Conservation (phyloP, 768 basidiomycete species). For the Lyophyllum atratum region DNA sequence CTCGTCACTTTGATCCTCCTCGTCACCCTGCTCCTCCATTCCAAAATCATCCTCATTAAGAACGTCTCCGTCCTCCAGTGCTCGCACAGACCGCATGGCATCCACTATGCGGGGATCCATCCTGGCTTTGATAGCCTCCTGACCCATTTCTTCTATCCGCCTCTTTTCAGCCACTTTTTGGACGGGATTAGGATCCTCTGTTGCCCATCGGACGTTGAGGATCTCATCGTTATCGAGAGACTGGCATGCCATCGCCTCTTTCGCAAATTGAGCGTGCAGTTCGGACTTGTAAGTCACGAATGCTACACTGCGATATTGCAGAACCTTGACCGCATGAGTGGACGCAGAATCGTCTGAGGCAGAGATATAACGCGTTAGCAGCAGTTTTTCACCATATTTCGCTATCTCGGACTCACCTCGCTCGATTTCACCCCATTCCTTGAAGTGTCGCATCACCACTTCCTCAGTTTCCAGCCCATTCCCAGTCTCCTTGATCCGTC, state of each 20-base stretch:
- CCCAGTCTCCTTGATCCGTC: slow-evolving; percentile 90
- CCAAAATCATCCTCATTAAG: slow-evolving; percentile 41
- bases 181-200: slow-evolving; percentile 95
- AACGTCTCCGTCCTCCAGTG: slow-evolving; percentile 80
- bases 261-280: slow-evolving; percentile 89
- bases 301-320: slow-evolving; percentile 93
- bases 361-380: background rate
- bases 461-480: slow-evolving; percentile 90
- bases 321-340: slow-evolving; percentile 68
- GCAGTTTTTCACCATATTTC: background rate
- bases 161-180: slow-evolving; percentile 85
- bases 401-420: slow-evolving; percentile 59
- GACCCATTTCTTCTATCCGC: slow-evolving; percentile 81
- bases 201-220: slow-evolving; percentile 98
- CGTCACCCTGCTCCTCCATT: slow-evolving; percentile 29
- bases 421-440: slow-evolving; percentile 94
- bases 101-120: slow-evolving; percentile 91
- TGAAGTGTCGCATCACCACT: slow-evolving; percentile 88
- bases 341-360: slow-evolving; percentile 27
- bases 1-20: slow-evolving; percentile 33
- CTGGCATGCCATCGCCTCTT: slow-evolving; percentile 99
- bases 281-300: slow-evolving; percentile 96
- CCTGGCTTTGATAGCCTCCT: slow-evolving; percentile 79
- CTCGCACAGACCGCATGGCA: slow-evolving; percentile 82
- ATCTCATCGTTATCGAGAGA: slow-evolving; percentile 97